Evolutionary conservation across 371 early-diverging fungal species (phyloP).

Genomic region (Rhizopus sp.): DNA sequence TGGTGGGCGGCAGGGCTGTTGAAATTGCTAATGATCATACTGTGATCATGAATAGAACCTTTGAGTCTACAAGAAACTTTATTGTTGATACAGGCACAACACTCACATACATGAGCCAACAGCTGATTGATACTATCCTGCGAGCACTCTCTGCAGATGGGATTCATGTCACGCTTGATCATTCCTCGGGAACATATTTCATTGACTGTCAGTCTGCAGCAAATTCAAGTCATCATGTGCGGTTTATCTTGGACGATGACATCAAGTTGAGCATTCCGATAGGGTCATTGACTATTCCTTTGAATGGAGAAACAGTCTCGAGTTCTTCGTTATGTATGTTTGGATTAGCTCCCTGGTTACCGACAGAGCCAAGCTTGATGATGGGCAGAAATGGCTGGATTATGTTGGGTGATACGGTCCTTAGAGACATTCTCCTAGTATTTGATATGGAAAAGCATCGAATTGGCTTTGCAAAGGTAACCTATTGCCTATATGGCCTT

Average conservation of each 20-base stretch:
- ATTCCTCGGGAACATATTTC: constrained; percentile 29
- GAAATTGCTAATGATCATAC: not conserved
- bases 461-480: constrained; percentile 42
- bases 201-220: constrained; percentile 27
- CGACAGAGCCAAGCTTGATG: constrained; percentile 16
- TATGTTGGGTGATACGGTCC: constrained; percentile 47
- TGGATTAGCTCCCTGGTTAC: constrained; percentile 46
- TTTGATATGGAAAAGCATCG: constrained; percentile 47
- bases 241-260: constrained; percentile 8
- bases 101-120: constrained; percentile 16
- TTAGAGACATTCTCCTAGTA: constrained; percentile 45
- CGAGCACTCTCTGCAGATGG: constrained; percentile 21
- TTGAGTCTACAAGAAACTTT: constrained; percentile 24
- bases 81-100: constrained; percentile 27
- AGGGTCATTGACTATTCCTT: constrained; percentile 29
- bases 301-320: constrained; percentile 9
- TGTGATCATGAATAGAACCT: constrained; percentile 1
- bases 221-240: constrained; percentile 2
- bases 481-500: not conserved
- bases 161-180: constrained; percentile 33
- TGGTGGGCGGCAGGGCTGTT: constrained; percentile 8
- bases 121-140: constrained; percentile 9
- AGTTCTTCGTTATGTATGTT: constrained; percentile 32
- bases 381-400: constrained; percentile 27
- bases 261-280: constrained; percentile 20